phyloP scores from a whole-genome alignment of 1,139 yeast genomes.

The Geotrichum histeridarum region DNA sequence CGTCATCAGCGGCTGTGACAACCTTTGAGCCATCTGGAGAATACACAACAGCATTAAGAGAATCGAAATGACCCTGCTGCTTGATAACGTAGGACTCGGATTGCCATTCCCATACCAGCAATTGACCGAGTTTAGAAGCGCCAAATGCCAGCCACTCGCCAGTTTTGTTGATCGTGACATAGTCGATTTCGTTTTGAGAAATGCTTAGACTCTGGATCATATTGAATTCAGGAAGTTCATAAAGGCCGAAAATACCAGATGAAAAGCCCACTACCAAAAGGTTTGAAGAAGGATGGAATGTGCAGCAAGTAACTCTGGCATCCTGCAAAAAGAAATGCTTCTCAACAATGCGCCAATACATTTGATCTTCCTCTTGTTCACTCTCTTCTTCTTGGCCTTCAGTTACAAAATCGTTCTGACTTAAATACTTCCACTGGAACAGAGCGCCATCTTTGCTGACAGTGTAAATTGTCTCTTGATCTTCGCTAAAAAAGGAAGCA shows the following conservation, averaged over 20 bases:
- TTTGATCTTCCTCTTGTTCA: slow-evolving; percentile 20
- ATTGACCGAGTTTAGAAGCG: slow-evolving; percentile 83
- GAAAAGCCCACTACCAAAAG: slow-evolving; percentile 83
- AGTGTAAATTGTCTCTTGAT: slow-evolving; percentile 86
- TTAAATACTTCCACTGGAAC: slow-evolving; percentile 82
- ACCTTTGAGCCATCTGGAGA: slow-evolving; percentile 93
- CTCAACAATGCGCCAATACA: slow-evolving; percentile 77
- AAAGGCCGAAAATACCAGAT: slow-evolving; percentile 88
- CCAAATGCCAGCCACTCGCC: slow-evolving; percentile 99
- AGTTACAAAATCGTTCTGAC: slow-evolving; percentile 44
- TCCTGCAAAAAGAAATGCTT: slow-evolving; percentile 69
- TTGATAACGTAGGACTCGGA: slow-evolving; percentile 90
- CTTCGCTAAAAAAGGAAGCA: slow-evolving; percentile 75
- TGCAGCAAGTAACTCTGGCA: slow-evolving; percentile 65
- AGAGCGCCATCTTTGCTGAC: slow-evolving; percentile 93
- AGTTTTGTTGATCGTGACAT: slow-evolving; percentile 68
- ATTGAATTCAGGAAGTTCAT: slow-evolving; percentile 74
- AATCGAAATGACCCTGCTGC: slow-evolving; percentile 95
- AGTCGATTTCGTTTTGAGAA: slow-evolving; percentile 86
- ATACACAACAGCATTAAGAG: slow-evolving; percentile 75
- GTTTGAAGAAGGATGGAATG: slow-evolving; percentile 70
- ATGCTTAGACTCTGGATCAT: slow-evolving; percentile 81
- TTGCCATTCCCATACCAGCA: slow-evolving; percentile 97
- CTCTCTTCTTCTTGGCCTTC: slow-evolving; percentile 38
- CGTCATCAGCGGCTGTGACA: slow-evolving; percentile 95